These are phyloP conservation scores for Boletales sp. DNA, from an alignment of 768 basidiomycete species.

Conservation along the genomic window DNA sequence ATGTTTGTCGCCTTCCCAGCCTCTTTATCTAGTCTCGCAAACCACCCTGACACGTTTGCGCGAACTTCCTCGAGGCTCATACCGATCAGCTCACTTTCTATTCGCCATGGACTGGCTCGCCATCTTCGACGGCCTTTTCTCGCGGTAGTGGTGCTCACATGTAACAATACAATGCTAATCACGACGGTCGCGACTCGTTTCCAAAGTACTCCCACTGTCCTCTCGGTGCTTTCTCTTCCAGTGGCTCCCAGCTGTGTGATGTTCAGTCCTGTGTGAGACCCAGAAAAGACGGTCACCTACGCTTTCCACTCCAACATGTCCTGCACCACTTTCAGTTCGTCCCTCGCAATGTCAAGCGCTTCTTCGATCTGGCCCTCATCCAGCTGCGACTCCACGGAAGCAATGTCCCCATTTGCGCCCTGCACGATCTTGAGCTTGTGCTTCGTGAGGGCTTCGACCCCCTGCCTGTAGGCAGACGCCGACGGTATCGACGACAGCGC, in stretches of 20 bases:
- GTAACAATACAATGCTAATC: slow-evolving; percentile 6
- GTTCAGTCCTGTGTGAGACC: slow-evolving; percentile 3
- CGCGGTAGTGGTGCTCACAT: slow-evolving; percentile 7
- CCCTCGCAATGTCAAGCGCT: slow-evolving; percentile 74
- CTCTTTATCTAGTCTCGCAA: slow-evolving; percentile 23
- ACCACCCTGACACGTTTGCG: slow-evolving; percentile 11
- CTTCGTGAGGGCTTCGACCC: slow-evolving; percentile 79
- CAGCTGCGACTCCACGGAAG: slow-evolving; percentile 66
- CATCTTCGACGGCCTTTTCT: neutral
- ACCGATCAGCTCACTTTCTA: slow-evolving; percentile 1
- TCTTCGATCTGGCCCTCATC: slow-evolving; percentile 88
- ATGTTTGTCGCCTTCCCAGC: neutral
- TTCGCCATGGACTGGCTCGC: neutral
- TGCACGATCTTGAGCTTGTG: slow-evolving; percentile 75
- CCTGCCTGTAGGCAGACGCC: slow-evolving; percentile 86
- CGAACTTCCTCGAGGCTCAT: slow-evolving; percentile 30
- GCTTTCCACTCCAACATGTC: slow-evolving; percentile 96
- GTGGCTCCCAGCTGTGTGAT: slow-evolving; percentile 74
- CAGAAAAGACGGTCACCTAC: slow-evolving; percentile 48
- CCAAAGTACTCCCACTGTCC: slow-evolving; percentile 90
- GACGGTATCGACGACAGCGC: slow-evolving; percentile 68
- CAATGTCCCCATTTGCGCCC: slow-evolving; percentile 61
- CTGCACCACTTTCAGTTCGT: slow-evolving; percentile 70
- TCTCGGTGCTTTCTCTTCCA: slow-evolving; percentile 74
- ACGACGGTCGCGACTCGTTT: slow-evolving; percentile 43